Base-by-base conservation (phyloP, 129 eudicot species). In the Apium graveolens region DNA sequence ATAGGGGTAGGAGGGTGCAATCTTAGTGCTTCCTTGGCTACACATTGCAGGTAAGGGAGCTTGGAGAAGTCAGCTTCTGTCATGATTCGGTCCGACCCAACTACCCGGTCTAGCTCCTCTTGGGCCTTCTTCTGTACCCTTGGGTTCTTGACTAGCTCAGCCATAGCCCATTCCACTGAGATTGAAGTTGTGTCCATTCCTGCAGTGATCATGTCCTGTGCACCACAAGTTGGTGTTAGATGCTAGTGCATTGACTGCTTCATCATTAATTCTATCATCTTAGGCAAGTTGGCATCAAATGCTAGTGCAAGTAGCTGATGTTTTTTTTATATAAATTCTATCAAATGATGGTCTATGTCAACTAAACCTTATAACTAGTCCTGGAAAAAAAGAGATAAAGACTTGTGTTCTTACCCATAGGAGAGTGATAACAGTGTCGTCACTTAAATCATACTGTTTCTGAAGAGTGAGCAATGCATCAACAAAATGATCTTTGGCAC, bases 101-200 rank as follows among this genome's bases (percentile, higher is more conserved):
- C 55, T 18, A 93, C 97, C 7, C 92, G 93, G 78, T 93, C 97
- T 1, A 93, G 91, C 80, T 93, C 98, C 81, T 93, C 98, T 81
- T 93, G 98, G 12, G 92, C 93, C 89, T 93, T 93, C 66, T 89
- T 79, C 73, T 91, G 97, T 11, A 89, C 96, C 82, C 97, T 82
- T 34, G 97, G 97, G 85, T 93, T 86, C 86, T 84, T 82, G 7
- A 91, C 89, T 60, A 93, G 73, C 80, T 93, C 98, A 0, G 98
- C 97, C 88, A 91, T 86, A 0, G 93, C 93, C 98, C 98, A 93
- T 71, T 93, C 98, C 2, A 75, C 97, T 12, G 97, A 80, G 57
- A 91, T 89, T 5, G 96, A 73, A 14, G 93, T 88, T 48, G 98
- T 93, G 88, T 93, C 98, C 96, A 91, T 91, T 42, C 98, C 98